Evolutionary conservation across 1,139 yeast genomes (phyloP), one percentile per base, ranked within the genome.

Genomic region (Scheffersomyces titani): DNA sequence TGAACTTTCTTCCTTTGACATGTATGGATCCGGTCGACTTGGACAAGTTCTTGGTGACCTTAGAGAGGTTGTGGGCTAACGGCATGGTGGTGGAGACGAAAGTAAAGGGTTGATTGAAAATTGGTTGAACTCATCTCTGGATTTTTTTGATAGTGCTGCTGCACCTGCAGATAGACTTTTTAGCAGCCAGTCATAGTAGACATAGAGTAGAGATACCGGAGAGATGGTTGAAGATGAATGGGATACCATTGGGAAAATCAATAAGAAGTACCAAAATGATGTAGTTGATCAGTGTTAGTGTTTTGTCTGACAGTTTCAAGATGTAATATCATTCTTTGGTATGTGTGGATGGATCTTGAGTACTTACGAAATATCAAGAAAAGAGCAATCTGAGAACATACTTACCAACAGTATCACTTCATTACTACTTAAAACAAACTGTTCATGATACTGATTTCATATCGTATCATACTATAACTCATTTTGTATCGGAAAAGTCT

Each of bases 1-100:
- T 89, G 73, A 91, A 89, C 72, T 91, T 92, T 56, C 98, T 83
- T 6, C 98, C 97, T 67, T 88, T 89, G 48, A 96, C 92, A 70
- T 93, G 98, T 63, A 93, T 80, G 40, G 82, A 77, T 19, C 87
- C 86, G 51, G 85, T 86, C 51, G 87, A 78, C 70, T 84, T 84
- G 59, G 82, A 74, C 58, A 87, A 72, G 55, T 79, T 81, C 74
- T 90, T 90, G 63, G 86, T 83, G 50, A 93, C 90, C 70, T 92
- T 92, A 22, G 81, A 74, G 53, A 92, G 77, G 59, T 88, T 87
- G 67, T 91, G 92, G 36, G 88, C 88, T 55, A 88, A 76, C 19
- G 97, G 97, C 97, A 92, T 92, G 44, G 54, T 56, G 54, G 36
- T 22, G 53, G 9, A 45, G 40, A 30, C 40, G 40, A 30, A 30